Conservation (phyloP, 768 basidiomycete genomes). For the Termitomyces sp. region DNA sequence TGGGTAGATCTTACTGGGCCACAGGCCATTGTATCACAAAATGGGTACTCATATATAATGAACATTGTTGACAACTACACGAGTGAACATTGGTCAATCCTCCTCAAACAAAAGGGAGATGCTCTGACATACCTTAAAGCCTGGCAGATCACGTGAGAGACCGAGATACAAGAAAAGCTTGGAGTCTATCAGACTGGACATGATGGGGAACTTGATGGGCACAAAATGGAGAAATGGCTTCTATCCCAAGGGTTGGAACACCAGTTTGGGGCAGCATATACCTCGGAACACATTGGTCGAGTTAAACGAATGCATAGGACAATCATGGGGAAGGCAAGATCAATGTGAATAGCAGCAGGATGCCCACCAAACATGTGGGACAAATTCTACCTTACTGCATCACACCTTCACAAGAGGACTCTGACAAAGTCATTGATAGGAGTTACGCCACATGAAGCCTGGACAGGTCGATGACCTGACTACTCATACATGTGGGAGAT, state of each 20-base stretch:
- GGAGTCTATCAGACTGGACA: constrained; percentile 10
- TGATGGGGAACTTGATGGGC: constrained; percentile 20
- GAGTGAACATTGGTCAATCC: not conserved
- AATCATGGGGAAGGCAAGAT: constrained; percentile 19
- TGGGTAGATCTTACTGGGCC: constrained; percentile 6
- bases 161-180: not conserved
- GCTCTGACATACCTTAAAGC: not conserved
- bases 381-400: constrained; percentile 22
- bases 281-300: constrained; percentile 28
- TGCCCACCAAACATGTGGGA: constrained; percentile 25
- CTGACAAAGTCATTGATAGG: not conserved
- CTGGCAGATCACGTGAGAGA: not conserved
- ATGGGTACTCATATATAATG: not conserved
- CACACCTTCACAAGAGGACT: constrained; percentile 11
- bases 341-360: constrained; percentile 21
- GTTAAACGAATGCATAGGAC: constrained; percentile 31
- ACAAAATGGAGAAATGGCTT: constrained; percentile 13
- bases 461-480: constrained; percentile 20
- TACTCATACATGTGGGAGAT: constrained; percentile 27
- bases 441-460: constrained; percentile 19
- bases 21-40: not conserved
- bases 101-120: not conserved
- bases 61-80: not conserved
- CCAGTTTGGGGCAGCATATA: constrained; percentile 22
- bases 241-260: constrained; percentile 6